Evolutionary conservation across 441 rosid genomes (phyloP).

Genomic region (Corymbia citriodora): DNA sequence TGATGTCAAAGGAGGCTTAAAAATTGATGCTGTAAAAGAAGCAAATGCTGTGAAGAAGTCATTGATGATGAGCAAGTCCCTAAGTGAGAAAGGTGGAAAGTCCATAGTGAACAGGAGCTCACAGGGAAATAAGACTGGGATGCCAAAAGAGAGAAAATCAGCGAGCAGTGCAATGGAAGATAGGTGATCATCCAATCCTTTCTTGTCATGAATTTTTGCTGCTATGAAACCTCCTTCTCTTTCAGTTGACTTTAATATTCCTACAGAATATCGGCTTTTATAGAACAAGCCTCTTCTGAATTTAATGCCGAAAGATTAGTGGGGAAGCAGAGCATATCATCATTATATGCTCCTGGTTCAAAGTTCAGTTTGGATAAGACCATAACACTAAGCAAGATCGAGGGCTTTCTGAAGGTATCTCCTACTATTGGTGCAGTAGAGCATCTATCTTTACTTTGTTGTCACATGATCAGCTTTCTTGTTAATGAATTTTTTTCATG

Average conservation of each 20-base stretch:
- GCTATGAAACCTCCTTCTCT: neutral
- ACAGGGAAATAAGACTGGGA: neutral
- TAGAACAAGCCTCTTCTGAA: neutral
- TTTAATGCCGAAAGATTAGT: neutral
- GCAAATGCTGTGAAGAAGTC: slow-evolving; percentile 5
- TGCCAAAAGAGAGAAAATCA: neutral
- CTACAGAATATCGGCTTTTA: neutral
- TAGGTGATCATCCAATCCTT: neutral
- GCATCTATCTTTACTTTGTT: neutral
- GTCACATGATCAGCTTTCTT: neutral
- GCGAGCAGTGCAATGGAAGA: neutral
- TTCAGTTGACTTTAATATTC: neutral
- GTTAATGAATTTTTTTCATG: neutral
- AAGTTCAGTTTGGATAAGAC: neutral
- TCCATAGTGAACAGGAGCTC: neutral
- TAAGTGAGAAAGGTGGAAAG: neutral
- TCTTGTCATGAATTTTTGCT: neutral
- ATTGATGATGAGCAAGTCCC: slow-evolving; percentile 1
- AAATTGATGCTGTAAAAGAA: neutral
- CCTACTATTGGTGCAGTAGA: neutral
- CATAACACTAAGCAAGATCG: slow-evolving; percentile 5
- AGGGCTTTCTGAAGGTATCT: slow-evolving; percentile 5
- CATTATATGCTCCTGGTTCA: neutral
- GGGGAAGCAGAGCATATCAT: neutral
- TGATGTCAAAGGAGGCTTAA: neutral